Evolutionary conservation across 108 stramenopile species (phyloP).

Genomic region (Schizochytrium sp.): DNA sequence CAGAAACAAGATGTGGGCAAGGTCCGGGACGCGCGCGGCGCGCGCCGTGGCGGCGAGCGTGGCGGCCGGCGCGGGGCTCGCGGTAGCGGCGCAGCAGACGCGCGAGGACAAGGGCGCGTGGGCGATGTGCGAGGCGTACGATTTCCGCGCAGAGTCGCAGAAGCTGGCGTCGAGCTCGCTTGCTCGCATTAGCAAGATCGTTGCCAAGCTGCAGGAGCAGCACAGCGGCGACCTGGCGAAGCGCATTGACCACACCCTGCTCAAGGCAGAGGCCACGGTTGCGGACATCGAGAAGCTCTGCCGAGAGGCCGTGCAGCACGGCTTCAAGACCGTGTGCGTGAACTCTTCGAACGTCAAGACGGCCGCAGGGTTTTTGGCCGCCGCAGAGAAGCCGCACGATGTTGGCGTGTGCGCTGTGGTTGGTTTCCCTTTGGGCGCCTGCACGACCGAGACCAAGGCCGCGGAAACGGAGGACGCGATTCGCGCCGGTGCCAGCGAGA

Average conservation of each 20-base stretch:
- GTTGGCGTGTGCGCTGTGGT: conserved; percentile 16
- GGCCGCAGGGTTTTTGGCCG: neutral
- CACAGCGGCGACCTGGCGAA: neutral
- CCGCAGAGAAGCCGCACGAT: neutral
- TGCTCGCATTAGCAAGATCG: neutral
- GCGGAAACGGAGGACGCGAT: conserved; percentile 18
- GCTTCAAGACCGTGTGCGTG: conserved; percentile 23
- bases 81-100: no score
- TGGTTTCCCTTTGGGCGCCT: conserved; percentile 26
- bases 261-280: neutral
- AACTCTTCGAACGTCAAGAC: neutral
- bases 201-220: neutral
- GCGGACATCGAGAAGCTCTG: conserved; percentile 19
- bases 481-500: conserved; percentile 18
- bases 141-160: neutral
- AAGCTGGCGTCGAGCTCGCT: neutral
- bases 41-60: no score
- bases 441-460: neutral
- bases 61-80: no score
- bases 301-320: neutral
- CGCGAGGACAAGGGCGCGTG: neutral
- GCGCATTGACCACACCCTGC: conserved; percentile 22
- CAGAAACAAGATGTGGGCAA: no score
- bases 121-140: neutral
- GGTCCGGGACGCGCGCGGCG: no score